phyloP scores from a whole-genome alignment of 257 asterid genomes.

The Thymus mandschuricus region DNA sequence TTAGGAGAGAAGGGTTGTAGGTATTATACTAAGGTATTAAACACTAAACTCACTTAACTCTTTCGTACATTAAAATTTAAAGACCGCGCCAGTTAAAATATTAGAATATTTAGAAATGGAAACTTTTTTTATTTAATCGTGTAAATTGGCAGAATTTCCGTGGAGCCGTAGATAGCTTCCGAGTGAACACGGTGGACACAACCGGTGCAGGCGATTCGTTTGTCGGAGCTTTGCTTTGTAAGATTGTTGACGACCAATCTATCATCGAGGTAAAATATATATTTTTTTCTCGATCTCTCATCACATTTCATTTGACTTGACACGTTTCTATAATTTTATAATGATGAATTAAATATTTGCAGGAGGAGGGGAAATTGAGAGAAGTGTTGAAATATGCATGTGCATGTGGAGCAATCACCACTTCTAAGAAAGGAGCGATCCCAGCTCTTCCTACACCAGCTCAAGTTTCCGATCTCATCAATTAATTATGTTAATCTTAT shows the following conservation, averaged over 20 bases:
- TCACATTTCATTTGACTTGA: too few species aligned
- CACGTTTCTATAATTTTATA: too few species aligned
- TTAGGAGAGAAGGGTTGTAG: constrained; percentile 56
- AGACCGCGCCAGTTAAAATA: too few species aligned
- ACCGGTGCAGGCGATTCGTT: constrained; percentile 65
- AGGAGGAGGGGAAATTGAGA: constrained; percentile 63
- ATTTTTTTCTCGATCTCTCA: too few species aligned
- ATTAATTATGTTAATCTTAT: background rate
- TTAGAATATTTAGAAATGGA: too few species aligned
- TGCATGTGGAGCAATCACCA: constrained; percentile 95
- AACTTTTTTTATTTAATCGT: too few species aligned
- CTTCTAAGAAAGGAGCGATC: constrained; percentile 54
- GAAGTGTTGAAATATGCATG: constrained; percentile 68
- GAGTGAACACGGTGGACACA: constrained; percentile 47
- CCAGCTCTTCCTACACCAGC: constrained; percentile 50
- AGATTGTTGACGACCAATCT: constrained; percentile 49
- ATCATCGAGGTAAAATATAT: constrained; percentile 25
- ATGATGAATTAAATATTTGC: too few species aligned
- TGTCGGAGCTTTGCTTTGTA: constrained; percentile 51
- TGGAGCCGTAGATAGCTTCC: constrained; percentile 38
- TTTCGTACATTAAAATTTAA: too few species aligned
- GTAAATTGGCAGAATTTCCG: constrained; percentile 19
- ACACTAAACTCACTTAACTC: background rate
- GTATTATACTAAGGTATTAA: constrained; percentile 71
- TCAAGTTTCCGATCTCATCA: constrained; percentile 51